A percentile compares a stretch with the other conserved stretches of the same genome.
phyloP scores from a whole-genome alignment of 768 basidiomycete species.

The Auriscalpium microsporum region DNA sequence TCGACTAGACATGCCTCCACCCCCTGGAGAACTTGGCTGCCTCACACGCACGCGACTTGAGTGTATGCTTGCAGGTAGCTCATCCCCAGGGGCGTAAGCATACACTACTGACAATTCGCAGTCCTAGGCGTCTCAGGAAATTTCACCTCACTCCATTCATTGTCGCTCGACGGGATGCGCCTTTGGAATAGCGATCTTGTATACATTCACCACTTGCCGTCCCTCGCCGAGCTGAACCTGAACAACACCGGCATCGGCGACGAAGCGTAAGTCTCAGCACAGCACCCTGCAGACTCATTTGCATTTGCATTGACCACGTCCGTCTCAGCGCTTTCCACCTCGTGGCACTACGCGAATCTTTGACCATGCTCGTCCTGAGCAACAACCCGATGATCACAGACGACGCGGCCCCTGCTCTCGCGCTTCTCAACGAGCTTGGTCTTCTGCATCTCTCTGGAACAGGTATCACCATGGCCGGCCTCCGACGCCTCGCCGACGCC shows the following conservation, averaged over 20 bases:
- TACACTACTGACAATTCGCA: conserved; percentile 12
- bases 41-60: no score
- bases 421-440: conserved; percentile 37
- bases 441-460: conserved; percentile 49
- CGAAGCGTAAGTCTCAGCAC: conserved; percentile 40
- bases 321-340: conserved; percentile 47
- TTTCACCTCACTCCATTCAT: conserved; percentile 40
- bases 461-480: conserved; percentile 45
- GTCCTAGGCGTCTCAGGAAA: conserved; percentile 44
- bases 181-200: conserved; percentile 42
- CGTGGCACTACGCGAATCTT: conserved; percentile 43
- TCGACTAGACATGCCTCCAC: no score
- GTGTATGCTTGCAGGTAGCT: no score
- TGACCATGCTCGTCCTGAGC: conserved; percentile 44
- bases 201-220: conserved; percentile 46
- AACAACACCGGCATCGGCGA: conserved; percentile 50
- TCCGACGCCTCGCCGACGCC: conserved; percentile 38
- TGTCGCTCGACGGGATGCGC: conserved; percentile 39
- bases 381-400: conserved; percentile 46
- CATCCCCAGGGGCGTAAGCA: no score
- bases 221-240: conserved; percentile 37
- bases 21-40: no score
- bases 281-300: neutral
- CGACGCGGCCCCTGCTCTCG: conserved; percentile 47
- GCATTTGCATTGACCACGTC: neutral